Base-by-base conservation (phyloP, 2,329 filamentous ascomycete genomes). In the Talaromyces sp. region DNA sequence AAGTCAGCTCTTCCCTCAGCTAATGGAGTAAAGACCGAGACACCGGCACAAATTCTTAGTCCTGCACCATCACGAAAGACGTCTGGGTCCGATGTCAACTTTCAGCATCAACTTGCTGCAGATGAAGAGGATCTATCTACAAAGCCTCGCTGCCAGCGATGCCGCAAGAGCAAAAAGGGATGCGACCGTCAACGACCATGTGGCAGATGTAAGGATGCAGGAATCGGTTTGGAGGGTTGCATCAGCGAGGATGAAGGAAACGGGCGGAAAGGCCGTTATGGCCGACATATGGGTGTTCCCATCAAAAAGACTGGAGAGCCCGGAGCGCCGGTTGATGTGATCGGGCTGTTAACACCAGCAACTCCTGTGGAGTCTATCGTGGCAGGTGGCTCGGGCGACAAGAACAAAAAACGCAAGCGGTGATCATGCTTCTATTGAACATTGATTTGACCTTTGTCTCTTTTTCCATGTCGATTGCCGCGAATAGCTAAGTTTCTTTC, bases 111-210 rank as follows among this genome's bases (percentile, higher is more conserved):
- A 68, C 79, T 87, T 47, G 86, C 83, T 57, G 82, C 83, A 37
- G 92, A 93, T 70, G 92, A 97, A 69, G 93, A 97, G 69, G 93
- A 97, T 65, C 82, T 98, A 22, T 97, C 94, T 0, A 93, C 90
- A 70, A 97, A 98, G 81, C 95, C 95, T 64, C 93, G 95, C 68
- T 99, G 95, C 83, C 95, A 99, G 78, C 90, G 95, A 66, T 99
- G 95, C 84, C 90, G 95, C 73, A 99, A 99, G 87, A 98, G 94
- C 82, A 99, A 99, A 85, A 99, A 99, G 81, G 95, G 95, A 13
- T 99, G 95, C 76, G 95, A 99, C 81, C 90, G 95, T 66, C 95
- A 98, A 80, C 89, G 95, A 45, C 95, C 95, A 33, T 99, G 95
- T 74, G 92, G 93, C 64, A 88, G 95, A 68, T 99, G 95, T 87